A percentile compares a stretch with the other conserved stretches of the same genome.
Conservation (phyloP, 768 basidiomycete species). For the Lactifluus echinatus region DNA sequence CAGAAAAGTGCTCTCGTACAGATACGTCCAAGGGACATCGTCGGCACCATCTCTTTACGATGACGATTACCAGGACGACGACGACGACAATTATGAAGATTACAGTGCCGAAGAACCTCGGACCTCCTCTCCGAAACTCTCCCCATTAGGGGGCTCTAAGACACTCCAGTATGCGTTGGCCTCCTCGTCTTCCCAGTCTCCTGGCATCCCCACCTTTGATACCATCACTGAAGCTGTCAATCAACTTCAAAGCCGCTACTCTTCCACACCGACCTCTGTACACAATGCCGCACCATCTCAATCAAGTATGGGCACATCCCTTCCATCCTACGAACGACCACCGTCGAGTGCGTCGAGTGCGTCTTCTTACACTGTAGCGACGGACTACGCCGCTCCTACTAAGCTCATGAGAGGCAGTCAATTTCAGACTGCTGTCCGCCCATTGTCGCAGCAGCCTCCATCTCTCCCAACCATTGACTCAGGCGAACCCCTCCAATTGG, state of each 20-base stretch:
- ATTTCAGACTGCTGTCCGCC: not conserved
- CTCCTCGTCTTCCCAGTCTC: conserved; percentile 9
- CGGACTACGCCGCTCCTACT: conserved; percentile 10
- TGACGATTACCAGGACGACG: conserved; percentile 6
- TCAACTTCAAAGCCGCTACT: conserved; percentile 12
- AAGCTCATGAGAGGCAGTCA: not conserved
- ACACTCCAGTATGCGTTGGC: conserved; percentile 10
- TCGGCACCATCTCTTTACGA: conserved; percentile 7
- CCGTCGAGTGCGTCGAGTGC: conserved; percentile 6
- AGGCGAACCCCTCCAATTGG: conserved; percentile 27
- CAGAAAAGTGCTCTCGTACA: conserved; percentile 10
- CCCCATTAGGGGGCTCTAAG: conserved; percentile 9
- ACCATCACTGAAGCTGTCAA: conserved; percentile 17
- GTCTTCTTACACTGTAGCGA: conserved; percentile 9
- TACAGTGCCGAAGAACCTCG: conserved; percentile 1
- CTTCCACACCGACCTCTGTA: not conserved
- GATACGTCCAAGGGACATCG: conserved; percentile 12
- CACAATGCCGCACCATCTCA: not conserved
- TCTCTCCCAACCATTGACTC: conserved; percentile 28
- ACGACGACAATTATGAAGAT: conserved; percentile 4
- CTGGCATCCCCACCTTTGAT: conserved; percentile 13
- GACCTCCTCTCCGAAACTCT: not conserved
- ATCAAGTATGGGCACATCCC: not conserved
- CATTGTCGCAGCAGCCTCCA: not conserved
- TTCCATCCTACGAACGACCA: conserved; percentile 4